Evolutionary conservation across 176 grass and related monocot species (phyloP), one percentile per base, ranked within the genome.

Genomic region (Triticum monococcum): DNA sequence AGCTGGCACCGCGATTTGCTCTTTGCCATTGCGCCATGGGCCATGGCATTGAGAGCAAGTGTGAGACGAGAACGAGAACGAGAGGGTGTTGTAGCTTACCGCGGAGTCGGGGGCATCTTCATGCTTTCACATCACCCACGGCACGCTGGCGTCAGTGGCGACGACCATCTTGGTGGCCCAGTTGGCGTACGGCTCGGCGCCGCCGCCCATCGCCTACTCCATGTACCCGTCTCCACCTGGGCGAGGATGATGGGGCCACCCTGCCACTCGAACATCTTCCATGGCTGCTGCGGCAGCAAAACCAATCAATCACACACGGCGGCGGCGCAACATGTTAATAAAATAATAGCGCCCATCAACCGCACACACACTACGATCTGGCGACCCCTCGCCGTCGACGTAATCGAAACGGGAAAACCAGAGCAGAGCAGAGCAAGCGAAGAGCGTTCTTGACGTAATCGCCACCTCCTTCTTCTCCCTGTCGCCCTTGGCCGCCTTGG

Each of bases 51-150:
- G 50, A 40, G 24, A 62, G 79, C 24, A 17, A 46, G 17, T 32
- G 71, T 28, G 54, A 64, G 11, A 9, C 1, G 12, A 10, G 10
- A 23, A 14, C 20, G 12, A 46, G 43, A 46, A 46, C 3, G 33
- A 7, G 48, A 14, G 7, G 5, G 14, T 7, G 8, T 20, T 24
- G 33, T n/a, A n/a, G 33, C 7, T 59, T 86, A 95, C 96, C 68
- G 92, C 90, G 72, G 96, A 90, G 85, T 98, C 96, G 22, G 96
- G 96, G 2, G 93, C 96, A 83, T 98, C 92, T 25, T 98, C 96
- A 81, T 98, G 93, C 78, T 98, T 98, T 85, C 96, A 98, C 96
- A 98, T 96, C 64, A 95, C 83, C 93, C 96, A 98, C 0, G 92
- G 93, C 84, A 98, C 92, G 61, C 93, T 93, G 37, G 96, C 91